phyloP scores from a whole-genome alignment of 2,329 filamentous ascomycete genomes.

The Aspergillus neotritici region DNA sequence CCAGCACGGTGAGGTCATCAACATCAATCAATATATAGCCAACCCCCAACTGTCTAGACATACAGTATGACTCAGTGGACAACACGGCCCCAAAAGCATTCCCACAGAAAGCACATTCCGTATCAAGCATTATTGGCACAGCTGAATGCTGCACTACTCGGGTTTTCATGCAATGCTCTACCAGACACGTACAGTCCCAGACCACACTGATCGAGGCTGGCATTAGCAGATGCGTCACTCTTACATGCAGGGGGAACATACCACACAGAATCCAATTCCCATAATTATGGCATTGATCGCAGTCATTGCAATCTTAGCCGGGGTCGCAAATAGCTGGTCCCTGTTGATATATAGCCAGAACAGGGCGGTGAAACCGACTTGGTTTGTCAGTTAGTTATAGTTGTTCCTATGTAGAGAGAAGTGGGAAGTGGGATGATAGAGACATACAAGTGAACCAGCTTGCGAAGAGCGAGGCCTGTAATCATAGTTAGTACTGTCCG shows the following conservation, averaged over 20 bases:
- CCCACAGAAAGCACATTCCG: too few species aligned
- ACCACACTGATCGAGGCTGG: constrained; percentile 21
- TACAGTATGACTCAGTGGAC: too few species aligned
- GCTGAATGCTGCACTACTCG: constrained; percentile 25
- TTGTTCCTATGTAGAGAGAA: not conserved
- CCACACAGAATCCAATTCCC: constrained; percentile 13
- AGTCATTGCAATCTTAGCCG: constrained; percentile 19
- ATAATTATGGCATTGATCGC: constrained; percentile 13
- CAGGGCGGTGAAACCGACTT: constrained; percentile 18
- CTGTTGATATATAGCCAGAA: constrained; percentile 27
- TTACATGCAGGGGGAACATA: constrained; percentile 4
- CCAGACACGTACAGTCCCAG: constrained; percentile 30
- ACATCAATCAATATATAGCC: too few species aligned
- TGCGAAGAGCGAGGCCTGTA: constrained; percentile 50
- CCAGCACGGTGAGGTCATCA: too few species aligned
- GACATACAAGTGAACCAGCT: constrained; percentile 56
- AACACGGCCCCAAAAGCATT: too few species aligned
- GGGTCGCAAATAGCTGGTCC: constrained; percentile 17
- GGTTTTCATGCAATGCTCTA: constrained; percentile 22
- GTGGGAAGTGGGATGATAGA: not conserved
- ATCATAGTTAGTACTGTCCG: constrained; percentile 13
- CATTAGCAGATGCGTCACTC: too few species aligned
- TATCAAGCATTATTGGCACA: constrained; percentile 21
- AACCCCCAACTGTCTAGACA: too few species aligned
- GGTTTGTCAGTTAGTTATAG: not conserved